Percentiles rank a stretch among this genome's conserved stretches.
Evolutionary conservation across 257 asterid genomes (phyloP).

Genomic region (Scutellaria galericulata): DNA sequence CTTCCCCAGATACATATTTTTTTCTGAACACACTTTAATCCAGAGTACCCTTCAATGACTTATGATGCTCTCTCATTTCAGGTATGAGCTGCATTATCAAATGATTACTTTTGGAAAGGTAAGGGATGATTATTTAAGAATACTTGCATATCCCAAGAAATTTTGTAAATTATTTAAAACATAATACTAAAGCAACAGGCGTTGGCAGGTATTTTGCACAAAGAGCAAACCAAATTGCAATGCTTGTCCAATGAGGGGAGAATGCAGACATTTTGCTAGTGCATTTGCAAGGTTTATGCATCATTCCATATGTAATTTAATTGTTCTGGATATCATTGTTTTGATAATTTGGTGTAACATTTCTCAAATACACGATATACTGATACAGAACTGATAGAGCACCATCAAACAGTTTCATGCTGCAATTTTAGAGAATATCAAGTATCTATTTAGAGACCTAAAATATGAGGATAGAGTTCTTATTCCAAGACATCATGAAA

Average conservation of each 20-base stretch:
- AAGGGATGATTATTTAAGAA: constrained; percentile 22
- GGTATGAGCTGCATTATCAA: constrained; percentile 84
- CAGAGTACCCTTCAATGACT: constrained; percentile 23
- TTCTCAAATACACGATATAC: not conserved
- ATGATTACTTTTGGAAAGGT: constrained; percentile 90
- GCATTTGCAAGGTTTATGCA: constrained; percentile 70
- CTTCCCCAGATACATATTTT: not conserved
- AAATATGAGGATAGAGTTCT: not conserved
- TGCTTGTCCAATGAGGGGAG: constrained; percentile 85
- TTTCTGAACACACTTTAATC: constrained; percentile 7
- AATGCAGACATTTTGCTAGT: constrained; percentile 82
- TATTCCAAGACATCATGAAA: not conserved
- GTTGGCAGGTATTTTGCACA: constrained; percentile 77
- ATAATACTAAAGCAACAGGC: constrained; percentile 22
- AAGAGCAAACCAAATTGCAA: constrained; percentile 81
- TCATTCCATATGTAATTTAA: constrained; percentile 22
- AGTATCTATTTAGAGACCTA: not conserved
- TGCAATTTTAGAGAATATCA: constrained; percentile 24
- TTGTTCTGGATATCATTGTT: constrained; percentile 13
- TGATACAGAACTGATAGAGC: not conserved
- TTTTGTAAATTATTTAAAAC: not conserved
- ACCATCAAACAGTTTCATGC: constrained; percentile 2
- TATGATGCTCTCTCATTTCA: constrained; percentile 40
- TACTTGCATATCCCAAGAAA: constrained; percentile 16
- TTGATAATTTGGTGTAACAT: constrained; percentile 1